Evolutionary conservation across 805 yeast species (phyloP).

Genomic region (Clavispora vitiphila): DNA sequence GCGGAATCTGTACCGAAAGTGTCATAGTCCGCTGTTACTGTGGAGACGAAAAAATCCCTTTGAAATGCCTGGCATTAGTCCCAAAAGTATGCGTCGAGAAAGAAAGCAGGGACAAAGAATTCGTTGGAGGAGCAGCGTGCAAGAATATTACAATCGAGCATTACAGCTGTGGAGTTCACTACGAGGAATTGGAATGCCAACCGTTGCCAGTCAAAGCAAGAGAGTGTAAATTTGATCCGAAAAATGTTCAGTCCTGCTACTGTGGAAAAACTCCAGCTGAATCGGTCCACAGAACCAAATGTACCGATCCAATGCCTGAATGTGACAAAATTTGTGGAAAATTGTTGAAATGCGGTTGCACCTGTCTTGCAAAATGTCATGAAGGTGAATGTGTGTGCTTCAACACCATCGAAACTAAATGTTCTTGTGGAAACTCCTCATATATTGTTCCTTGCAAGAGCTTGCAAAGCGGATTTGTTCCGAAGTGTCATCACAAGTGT

Average conservation of each 20-base stretch:
- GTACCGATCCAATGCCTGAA: slow-evolving; percentile 76
- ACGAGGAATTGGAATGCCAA: slow-evolving; percentile 49
- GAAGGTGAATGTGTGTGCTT: slow-evolving; percentile 70
- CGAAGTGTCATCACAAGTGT: slow-evolving; percentile 69
- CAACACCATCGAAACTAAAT: slow-evolving; percentile 45
- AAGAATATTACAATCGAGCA: slow-evolving; percentile 38
- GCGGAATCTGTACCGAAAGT: slow-evolving; percentile 63
- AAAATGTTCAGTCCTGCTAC: slow-evolving; percentile 57
- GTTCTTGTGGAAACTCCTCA: slow-evolving; percentile 58
- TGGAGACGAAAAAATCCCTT: slow-evolving; percentile 46
- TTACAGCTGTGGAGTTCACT: slow-evolving; percentile 64
- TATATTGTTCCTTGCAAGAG: slow-evolving; percentile 63
- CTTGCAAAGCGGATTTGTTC: slow-evolving; percentile 43
- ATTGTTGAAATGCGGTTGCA: slow-evolving; percentile 64
- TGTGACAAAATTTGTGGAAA: slow-evolving; percentile 67
- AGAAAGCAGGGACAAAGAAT: slow-evolving; percentile 8
- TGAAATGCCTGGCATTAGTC: slow-evolving; percentile 41
- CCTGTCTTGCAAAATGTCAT: slow-evolving; percentile 69
- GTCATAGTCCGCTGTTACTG: slow-evolving; percentile 65
- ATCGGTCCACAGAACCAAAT: slow-evolving; percentile 44
- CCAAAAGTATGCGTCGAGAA: slow-evolving; percentile 28
- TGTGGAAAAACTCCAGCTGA: slow-evolving; percentile 65
- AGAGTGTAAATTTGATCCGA: slow-evolving; percentile 62
- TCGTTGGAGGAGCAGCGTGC: slow-evolving; percentile 35
- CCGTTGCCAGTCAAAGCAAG: slow-evolving; percentile 27